These are phyloP conservation scores for Sideroxylon spinosum DNA, from an alignment of 179 eudicot genomes.

Conservation along the genomic window DNA sequence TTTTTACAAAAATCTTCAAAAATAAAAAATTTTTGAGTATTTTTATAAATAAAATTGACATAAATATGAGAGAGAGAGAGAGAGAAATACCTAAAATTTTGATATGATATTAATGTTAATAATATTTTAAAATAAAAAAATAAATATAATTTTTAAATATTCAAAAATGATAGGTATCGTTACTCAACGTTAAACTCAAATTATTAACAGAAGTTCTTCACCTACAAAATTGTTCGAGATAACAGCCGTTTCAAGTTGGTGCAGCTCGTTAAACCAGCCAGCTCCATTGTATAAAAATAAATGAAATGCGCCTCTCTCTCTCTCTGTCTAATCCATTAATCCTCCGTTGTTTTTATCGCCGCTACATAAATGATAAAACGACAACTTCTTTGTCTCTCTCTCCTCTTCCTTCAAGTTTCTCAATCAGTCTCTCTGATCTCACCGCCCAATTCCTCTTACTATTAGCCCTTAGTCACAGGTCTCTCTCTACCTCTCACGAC, in stretches of 20 bases:
- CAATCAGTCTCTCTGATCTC: constrained; percentile 12
- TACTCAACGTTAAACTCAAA: too few relatives aligned
- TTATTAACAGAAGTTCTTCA: too few relatives aligned
- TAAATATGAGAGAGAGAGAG: too few relatives aligned
- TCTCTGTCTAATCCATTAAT: not conserved
- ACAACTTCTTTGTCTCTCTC: not conserved
- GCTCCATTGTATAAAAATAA: not conserved
- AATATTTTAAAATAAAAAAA: too few relatives aligned
- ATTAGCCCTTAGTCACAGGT: not conserved
- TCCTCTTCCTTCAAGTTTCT: not conserved
- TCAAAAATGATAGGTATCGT: too few relatives aligned
- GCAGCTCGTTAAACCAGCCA: constrained; percentile 12
- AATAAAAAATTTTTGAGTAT: too few relatives aligned
- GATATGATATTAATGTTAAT: too few relatives aligned
- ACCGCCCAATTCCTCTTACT: constrained; percentile 25
- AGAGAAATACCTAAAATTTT: too few relatives aligned
- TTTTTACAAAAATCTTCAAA: too few relatives aligned
- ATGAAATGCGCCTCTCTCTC: not conserved
- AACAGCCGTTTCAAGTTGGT: not conserved
- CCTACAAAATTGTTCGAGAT: too few relatives aligned
- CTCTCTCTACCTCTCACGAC: not conserved
- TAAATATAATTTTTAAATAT: too few relatives aligned
- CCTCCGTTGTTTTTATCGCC: constrained; percentile 22
- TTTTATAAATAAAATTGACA: too few relatives aligned
- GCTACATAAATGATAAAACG: not conserved